These are phyloP conservation scores for Didymella pomorum DNA, from an alignment of 2,329 filamentous ascomycete genomes.

Conservation along the genomic window DNA sequence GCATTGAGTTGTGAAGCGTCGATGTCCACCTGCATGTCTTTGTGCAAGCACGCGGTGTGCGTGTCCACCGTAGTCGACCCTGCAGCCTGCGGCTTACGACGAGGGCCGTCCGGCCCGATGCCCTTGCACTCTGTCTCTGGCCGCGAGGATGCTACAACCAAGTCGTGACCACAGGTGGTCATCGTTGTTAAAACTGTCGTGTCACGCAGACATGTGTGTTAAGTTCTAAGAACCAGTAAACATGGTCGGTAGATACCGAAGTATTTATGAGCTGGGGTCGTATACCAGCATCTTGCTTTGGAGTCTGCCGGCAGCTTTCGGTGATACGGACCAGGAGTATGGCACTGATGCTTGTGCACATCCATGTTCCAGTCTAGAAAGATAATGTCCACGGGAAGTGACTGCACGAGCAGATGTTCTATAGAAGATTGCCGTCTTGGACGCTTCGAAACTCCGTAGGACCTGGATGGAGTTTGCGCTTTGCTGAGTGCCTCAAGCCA, in stretches of 20 bases:
- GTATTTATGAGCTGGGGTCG: background rate
- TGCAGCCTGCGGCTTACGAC: background rate
- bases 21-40: background rate
- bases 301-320: conserved; percentile 1
- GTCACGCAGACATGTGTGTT: background rate
- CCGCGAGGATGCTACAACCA: background rate
- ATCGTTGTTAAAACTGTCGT: background rate
- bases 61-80: background rate
- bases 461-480: background rate
- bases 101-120: conserved; percentile 4
- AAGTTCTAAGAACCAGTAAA: background rate
- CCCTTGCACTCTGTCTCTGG: conserved; percentile 1
- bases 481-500: background rate
- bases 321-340: conserved; percentile 1
- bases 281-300: background rate
- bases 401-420: background rate
- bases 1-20: background rate
- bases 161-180: background rate
- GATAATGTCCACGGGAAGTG: background rate
- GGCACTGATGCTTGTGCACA: conserved; percentile 10
- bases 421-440: too few species aligned
- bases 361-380: background rate
- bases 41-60: background rate
- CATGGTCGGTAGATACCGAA: conserved; percentile 8
- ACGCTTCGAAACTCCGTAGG: background rate